Conservation (phyloP, 2,329 filamentous ascomycete species). For the Trichophaea hybrida region DNA sequence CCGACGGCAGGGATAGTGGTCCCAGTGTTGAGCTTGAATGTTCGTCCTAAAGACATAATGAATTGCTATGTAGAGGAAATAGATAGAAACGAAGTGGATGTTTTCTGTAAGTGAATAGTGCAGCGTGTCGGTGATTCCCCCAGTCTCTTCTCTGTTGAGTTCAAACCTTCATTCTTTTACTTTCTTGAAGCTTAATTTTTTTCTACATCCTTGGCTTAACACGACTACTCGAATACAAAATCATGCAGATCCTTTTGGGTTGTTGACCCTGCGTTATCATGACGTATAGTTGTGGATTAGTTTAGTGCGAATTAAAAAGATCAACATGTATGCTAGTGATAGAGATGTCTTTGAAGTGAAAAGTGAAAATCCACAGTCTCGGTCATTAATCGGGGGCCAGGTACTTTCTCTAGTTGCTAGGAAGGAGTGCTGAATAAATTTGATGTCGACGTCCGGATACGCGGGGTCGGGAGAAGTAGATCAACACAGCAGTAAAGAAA, state of each 20-base stretch:
- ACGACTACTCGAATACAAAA: neutral
- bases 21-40: constrained; percentile 43
- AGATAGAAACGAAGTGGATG: neutral
- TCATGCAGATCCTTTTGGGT: neutral
- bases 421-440: too few relatives aligned
- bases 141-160: neutral
- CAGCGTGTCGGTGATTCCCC: neutral
- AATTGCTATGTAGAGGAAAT: too few relatives aligned
- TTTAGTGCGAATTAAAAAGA: neutral
- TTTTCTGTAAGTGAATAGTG: too few relatives aligned
- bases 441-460: too few relatives aligned
- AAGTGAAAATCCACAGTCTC: too few relatives aligned
- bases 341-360: too few relatives aligned
- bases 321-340: too few relatives aligned
- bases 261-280: neutral
- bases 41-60: constrained; percentile 42
- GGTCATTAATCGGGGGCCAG: too few relatives aligned
- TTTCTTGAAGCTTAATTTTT: neutral
- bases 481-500: too few relatives aligned
- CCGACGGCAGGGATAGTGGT: constrained; percentile 48
- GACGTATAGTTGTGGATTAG: neutral
- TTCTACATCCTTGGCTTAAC: neutral
- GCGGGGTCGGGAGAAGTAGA: too few relatives aligned
- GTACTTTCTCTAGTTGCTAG: too few relatives aligned
- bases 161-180: neutral